phyloP scores from a whole-genome alignment of 257 asterid species.

The Nyctanthes arbortristis region DNA sequence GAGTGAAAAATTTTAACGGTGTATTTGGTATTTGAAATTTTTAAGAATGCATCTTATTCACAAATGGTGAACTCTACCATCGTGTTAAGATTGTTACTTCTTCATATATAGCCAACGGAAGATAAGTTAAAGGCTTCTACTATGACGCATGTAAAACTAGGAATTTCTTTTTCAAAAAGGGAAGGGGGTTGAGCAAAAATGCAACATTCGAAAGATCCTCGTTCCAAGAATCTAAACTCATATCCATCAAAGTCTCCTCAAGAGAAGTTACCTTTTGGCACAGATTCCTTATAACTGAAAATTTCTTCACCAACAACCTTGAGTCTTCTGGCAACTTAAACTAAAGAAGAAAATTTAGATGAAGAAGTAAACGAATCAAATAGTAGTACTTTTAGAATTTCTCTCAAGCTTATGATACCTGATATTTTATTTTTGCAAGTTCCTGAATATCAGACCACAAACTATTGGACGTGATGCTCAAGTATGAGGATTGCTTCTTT shows the following conservation, averaged over 20 bases:
- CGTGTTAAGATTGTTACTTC: background rate
- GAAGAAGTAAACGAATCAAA: conserved; percentile 9
- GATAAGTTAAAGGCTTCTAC: background rate
- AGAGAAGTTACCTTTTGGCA: conserved; percentile 68
- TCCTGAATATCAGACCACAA: conserved; percentile 86
- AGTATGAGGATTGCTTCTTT: conserved; percentile 61
- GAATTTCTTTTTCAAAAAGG: background rate
- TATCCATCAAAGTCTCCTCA: background rate
- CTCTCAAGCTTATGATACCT: conserved; percentile 45
- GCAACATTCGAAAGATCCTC: background rate
- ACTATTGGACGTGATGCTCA: conserved; percentile 62
- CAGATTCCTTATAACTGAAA: conserved; percentile 76
- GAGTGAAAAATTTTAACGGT: background rate
- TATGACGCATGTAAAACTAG: background rate
- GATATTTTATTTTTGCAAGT: conserved; percentile 79
- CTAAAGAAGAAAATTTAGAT: conserved; percentile 40
- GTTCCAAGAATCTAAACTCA: background rate
- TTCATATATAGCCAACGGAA: background rate
- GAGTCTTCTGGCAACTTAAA: conserved; percentile 76
- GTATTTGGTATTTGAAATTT: background rate
- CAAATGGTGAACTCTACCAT: background rate
- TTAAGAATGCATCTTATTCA: background rate
- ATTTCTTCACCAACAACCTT: conserved; percentile 57
- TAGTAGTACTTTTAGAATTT: conserved; percentile 8
- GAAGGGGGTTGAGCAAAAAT: background rate